Conservation (phyloP, 495 filamentous ascomycete species). For the Stereocaulon alpinum region DNA sequence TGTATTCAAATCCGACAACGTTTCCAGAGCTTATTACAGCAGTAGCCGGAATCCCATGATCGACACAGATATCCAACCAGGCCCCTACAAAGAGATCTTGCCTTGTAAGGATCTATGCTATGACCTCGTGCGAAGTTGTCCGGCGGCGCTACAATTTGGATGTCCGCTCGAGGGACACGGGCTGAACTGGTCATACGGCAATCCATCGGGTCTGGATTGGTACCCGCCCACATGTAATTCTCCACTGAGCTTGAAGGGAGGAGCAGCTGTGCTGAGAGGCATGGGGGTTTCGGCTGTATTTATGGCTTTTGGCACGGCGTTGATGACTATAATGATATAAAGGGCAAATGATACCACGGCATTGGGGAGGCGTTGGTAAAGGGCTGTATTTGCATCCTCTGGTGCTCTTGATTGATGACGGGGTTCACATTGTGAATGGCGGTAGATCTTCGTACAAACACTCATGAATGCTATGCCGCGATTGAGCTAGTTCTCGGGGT, state of each 20-base stretch:
- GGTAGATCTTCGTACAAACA: neutral
- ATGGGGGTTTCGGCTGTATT: neutral
- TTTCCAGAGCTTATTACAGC: conserved; percentile 14
- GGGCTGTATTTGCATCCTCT: neutral
- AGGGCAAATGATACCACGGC: neutral
- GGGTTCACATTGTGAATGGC: neutral
- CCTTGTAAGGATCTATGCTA: conserved; percentile 82
- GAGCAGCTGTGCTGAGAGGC: neutral
- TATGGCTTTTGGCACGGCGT: neutral
- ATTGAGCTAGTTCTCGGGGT: neutral
- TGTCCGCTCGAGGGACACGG: conserved; percentile 55
- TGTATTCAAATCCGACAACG: conserved; percentile 16
- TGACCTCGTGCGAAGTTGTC: conserved; percentile 71
- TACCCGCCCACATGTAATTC: neutral
- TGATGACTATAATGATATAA: neutral
- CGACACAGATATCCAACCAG: conserved; percentile 59
- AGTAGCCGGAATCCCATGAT: conserved; percentile 59
- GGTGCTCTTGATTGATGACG: neutral
- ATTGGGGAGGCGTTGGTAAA: neutral
- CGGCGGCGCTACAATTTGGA: conserved; percentile 61
- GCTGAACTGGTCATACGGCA: conserved; percentile 58
- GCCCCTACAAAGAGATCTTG: conserved; percentile 87
- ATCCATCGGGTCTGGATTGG: neutral
- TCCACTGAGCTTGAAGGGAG: neutral
- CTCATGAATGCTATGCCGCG: neutral